A percentile compares a stretch with the other conserved stretches of the same genome.
Evolutionary conservation across 1,139 yeast genomes (phyloP).

Genomic region (Scheffersomyces illinoinensis): DNA sequence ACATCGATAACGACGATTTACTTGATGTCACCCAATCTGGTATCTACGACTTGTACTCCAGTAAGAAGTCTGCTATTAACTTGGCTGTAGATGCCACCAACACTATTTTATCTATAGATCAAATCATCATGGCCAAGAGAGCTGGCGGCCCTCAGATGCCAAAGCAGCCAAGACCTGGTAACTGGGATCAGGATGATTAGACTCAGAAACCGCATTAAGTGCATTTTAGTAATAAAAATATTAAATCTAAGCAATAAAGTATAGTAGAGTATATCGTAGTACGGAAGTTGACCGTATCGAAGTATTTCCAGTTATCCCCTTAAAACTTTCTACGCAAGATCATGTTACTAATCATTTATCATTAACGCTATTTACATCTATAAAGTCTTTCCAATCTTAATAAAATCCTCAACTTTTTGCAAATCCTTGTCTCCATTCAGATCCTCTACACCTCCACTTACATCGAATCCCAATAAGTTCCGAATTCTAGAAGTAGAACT

Average conservation of each 20-base stretch:
- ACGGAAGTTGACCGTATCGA: too few species aligned
- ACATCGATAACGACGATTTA: slow-evolving; percentile 24
- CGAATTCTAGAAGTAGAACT: slow-evolving; percentile 41
- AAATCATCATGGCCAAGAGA: slow-evolving; percentile 90
- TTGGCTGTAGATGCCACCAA: slow-evolving; percentile 95
- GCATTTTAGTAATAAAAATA: background rate
- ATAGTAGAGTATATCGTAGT: background rate
- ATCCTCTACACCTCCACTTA: slow-evolving; percentile 89
- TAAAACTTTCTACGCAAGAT: too few species aligned
- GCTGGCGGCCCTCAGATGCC: slow-evolving; percentile 98
- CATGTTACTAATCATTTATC: too few species aligned
- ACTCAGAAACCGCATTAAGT: background rate
- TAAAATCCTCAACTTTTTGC: slow-evolving; percentile 58
- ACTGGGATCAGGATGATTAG: slow-evolving; percentile 95
- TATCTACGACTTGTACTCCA: slow-evolving; percentile 75
- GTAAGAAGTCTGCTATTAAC: slow-evolving; percentile 84
- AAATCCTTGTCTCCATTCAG: slow-evolving; percentile 66
- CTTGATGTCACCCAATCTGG: slow-evolving; percentile 69
- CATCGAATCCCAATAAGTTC: slow-evolving; percentile 85
- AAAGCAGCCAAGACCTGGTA: slow-evolving; percentile 83
- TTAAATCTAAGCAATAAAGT: background rate
- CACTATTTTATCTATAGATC: slow-evolving; percentile 88
- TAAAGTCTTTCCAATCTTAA: slow-evolving; percentile 42
- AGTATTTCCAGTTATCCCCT: too few species aligned
- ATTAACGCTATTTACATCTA: background rate